phyloP scores from a whole-genome alignment of 108 stramenopile genomes.

The Nitzschia putrida region DNA sequence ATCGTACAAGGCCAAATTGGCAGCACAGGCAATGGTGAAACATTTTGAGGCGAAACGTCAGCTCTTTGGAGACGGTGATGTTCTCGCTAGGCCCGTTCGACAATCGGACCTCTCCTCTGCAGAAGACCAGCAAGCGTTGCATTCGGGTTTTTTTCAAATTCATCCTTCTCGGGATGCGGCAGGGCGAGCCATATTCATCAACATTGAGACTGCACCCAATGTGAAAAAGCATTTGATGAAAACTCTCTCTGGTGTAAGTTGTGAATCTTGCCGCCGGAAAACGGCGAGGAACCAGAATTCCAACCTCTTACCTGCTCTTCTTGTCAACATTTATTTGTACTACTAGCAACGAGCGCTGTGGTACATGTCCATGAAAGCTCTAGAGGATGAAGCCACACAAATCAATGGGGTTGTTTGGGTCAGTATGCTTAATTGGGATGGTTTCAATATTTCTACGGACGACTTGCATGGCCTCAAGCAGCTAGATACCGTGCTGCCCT shows the following conservation, averaged over 20 bases:
- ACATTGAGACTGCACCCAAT: too few species aligned
- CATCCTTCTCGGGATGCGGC: conserved; percentile 14
- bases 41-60: background rate
- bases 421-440: background rate
- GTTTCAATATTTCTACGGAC: background rate
- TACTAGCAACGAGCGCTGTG: background rate
- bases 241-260: background rate
- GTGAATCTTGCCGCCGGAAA: background rate
- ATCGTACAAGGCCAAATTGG: conserved; percentile 1
- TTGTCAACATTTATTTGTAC: background rate
- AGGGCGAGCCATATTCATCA: conserved; percentile 2
- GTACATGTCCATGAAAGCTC: background rate
- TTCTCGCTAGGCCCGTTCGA: background rate
- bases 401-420: conserved; percentile 21
- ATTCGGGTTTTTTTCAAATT: background rate
- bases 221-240: too few species aligned
- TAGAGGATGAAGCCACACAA: conserved; percentile 22
- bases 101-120: background rate
- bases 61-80: conserved; percentile 5
- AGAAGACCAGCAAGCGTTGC: background rate
- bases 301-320: background rate
- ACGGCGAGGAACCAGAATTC: too few species aligned
- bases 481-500: background rate
- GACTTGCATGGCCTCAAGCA: background rate
- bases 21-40: background rate